phyloP scores from a whole-genome alignment of 2,329 filamentous ascomycete species.

The Cryphonectria naterciae region DNA sequence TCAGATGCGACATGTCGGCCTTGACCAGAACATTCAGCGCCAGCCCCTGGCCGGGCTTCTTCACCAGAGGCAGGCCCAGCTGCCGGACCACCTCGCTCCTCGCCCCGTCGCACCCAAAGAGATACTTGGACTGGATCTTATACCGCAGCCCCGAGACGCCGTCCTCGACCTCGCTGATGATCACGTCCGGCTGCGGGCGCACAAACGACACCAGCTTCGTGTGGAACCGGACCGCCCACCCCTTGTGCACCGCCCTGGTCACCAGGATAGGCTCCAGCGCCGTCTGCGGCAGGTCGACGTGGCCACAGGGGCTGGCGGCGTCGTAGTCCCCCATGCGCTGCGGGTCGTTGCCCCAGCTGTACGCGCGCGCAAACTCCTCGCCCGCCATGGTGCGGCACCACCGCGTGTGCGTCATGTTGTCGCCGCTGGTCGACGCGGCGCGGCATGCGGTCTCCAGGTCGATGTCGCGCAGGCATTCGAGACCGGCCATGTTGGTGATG shows the following conservation, averaged over 20 bases:
- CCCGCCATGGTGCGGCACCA: constrained; percentile 58
- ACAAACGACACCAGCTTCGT: constrained; percentile 44
- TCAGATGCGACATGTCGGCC: constrained; percentile 52
- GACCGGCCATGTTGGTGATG: constrained; percentile 62
- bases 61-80: constrained; percentile 42
- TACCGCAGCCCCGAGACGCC: constrained; percentile 17
- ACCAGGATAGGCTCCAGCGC: constrained; percentile 53
- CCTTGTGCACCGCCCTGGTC: constrained; percentile 43
- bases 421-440: constrained; percentile 42
- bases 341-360: constrained; percentile 57
- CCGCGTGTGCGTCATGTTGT: constrained; percentile 53
- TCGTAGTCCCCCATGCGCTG: constrained; percentile 50
- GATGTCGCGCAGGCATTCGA: constrained; percentile 59
- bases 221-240: constrained; percentile 48
- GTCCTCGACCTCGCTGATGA: constrained; percentile 27
- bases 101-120: constrained; percentile 60
- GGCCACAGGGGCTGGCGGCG: constrained; percentile 47
- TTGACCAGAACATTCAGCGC: constrained; percentile 47
- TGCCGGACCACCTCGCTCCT: constrained; percentile 44
- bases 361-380: constrained; percentile 53
- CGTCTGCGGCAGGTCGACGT: constrained; percentile 53
- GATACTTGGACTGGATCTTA: constrained; percentile 52
- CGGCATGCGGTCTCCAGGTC: constrained; percentile 49
- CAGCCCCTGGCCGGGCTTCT: constrained; percentile 40
- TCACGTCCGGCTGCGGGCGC: constrained; percentile 28